Evolutionary conservation across 1,139 yeast genomes (phyloP).

Genomic region (Scheffersomyces segobiensis): DNA sequence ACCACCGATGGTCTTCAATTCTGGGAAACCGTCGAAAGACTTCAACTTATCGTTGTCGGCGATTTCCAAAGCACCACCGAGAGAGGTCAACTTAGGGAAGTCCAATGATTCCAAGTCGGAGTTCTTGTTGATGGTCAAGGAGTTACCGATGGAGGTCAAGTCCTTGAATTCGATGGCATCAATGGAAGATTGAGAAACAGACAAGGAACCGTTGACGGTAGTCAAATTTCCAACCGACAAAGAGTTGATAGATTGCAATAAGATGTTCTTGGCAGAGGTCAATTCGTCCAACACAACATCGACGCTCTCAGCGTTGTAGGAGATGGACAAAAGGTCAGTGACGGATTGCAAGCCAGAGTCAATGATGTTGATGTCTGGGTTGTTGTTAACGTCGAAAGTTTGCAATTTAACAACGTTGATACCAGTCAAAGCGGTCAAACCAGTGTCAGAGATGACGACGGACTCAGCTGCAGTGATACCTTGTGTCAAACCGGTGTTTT

Average conservation of each 20-base stretch:
- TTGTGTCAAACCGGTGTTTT: constrained; percentile 64
- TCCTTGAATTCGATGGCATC: constrained; percentile 56
- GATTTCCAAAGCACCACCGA: constrained; percentile 89
- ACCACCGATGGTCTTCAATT: constrained; percentile 77
- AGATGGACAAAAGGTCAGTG: constrained; percentile 70
- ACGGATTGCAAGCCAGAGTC: constrained; percentile 75
- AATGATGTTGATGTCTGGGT: constrained; percentile 61
- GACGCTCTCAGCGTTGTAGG: constrained; percentile 80
- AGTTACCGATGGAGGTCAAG: constrained; percentile 71
- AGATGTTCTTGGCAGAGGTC: constrained; percentile 80
- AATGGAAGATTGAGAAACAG: constrained; percentile 68
- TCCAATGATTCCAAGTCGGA: constrained; percentile 66
- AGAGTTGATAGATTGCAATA: constrained; percentile 76
- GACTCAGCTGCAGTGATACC: constrained; percentile 76
- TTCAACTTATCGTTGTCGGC: constrained; percentile 77
- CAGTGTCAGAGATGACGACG: constrained; percentile 83
- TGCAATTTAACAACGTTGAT: constrained; percentile 72
- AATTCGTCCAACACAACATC: constrained; percentile 69
- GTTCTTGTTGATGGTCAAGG: constrained; percentile 76
- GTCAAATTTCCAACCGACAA: constrained; percentile 69
- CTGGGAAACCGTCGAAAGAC: constrained; percentile 70
- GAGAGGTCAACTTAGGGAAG: constrained; percentile 65
- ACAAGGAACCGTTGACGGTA: constrained; percentile 75
- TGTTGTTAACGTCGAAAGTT: constrained; percentile 86
- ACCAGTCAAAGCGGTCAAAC: constrained; percentile 76